phyloP scores from a whole-genome alignment of 768 basidiomycete genomes.

The Amanita jacksonii region DNA sequence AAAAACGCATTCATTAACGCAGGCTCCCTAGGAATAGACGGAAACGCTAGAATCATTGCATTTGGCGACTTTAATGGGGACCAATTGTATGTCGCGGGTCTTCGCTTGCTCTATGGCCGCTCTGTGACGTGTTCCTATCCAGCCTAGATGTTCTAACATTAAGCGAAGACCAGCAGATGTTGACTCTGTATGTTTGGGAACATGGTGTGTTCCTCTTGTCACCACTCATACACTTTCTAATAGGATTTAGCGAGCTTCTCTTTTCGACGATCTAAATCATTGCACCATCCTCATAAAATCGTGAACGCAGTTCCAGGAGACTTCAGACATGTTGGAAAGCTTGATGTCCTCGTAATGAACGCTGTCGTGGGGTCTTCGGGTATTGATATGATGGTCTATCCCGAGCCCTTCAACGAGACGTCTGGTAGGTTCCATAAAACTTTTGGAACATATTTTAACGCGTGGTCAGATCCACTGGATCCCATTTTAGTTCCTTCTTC shows the following conservation, averaged over 20 bases:
- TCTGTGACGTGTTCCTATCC: constrained; percentile 7
- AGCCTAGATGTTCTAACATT: constrained; percentile 81
- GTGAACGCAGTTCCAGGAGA: constrained; percentile 88
- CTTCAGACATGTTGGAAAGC: constrained; percentile 83
- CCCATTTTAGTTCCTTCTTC: constrained; percentile 54
- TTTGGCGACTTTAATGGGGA: constrained; percentile 96
- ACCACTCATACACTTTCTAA: not conserved
- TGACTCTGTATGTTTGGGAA: constrained; percentile 77
- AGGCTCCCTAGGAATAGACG: constrained; percentile 68
- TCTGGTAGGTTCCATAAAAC: constrained; percentile 38
- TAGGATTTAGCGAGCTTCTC: constrained; percentile 40
- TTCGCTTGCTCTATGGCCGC: not conserved
- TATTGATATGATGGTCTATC: constrained; percentile 63
- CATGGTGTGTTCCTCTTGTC: constrained; percentile 44
- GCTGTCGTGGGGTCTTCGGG: constrained; percentile 36
- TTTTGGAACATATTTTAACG: not conserved
- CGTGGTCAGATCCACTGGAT: constrained; percentile 26
- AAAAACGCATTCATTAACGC: constrained; percentile 74
- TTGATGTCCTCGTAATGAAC: constrained; percentile 88
- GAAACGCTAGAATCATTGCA: constrained; percentile 69
- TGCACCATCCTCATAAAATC: constrained; percentile 49
- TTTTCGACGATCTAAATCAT: constrained; percentile 39
- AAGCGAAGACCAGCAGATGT: constrained; percentile 60
- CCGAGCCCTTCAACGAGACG: constrained; percentile 49
- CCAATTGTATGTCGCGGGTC: constrained; percentile 63